Percentiles rank a stretch among this genome's conserved stretches.
These are phyloP conservation scores for Oehlia diaphana DNA, from an alignment of 192 early-diverging fungal species.

Conservation along the genomic window DNA sequence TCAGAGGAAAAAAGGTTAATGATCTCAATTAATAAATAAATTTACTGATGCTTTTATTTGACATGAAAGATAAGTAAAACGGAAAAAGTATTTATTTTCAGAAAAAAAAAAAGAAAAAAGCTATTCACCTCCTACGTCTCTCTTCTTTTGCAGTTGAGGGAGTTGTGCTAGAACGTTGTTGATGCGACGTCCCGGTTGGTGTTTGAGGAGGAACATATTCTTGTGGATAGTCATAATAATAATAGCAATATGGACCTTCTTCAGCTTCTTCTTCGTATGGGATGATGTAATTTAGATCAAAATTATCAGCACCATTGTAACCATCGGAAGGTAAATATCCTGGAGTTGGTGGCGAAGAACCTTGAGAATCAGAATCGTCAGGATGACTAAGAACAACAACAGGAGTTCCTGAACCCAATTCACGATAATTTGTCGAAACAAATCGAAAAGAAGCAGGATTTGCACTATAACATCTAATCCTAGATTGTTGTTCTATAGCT, in stretches of 20 bases:
- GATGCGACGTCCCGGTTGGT: constrained; percentile 17
- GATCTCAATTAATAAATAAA: background rate
- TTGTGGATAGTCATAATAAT: constrained; percentile 27
- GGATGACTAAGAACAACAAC: constrained; percentile 32
- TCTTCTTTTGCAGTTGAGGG: constrained; percentile 20
- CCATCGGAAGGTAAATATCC: constrained; percentile 15
- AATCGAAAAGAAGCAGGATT: constrained; percentile 20
- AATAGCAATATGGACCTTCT: constrained; percentile 15
- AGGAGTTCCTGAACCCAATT: constrained; percentile 22
- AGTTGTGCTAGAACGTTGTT: constrained; percentile 1
- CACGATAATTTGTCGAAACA: constrained; percentile 14
- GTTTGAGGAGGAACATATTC: constrained; percentile 24
- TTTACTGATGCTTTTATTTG: background rate
- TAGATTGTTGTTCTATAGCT: constrained; percentile 1
- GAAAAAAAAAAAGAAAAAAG: background rate
- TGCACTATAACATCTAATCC: constrained; percentile 15
- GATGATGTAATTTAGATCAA: constrained; percentile 10
- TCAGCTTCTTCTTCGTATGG: constrained; percentile 25
- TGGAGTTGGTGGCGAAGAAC: constrained; percentile 30
- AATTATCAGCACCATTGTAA: constrained; percentile 9
- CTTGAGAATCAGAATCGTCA: constrained; percentile 32
- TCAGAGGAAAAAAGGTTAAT: background rate
- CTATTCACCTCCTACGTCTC: constrained; percentile 31
- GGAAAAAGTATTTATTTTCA: background rate
- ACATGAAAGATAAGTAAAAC: no score